Percentiles rank a stretch among this genome's conserved stretches.
Evolutionary conservation across 371 early-diverging fungal species (phyloP).

Genomic region (Saksenaea vasiformis): DNA sequence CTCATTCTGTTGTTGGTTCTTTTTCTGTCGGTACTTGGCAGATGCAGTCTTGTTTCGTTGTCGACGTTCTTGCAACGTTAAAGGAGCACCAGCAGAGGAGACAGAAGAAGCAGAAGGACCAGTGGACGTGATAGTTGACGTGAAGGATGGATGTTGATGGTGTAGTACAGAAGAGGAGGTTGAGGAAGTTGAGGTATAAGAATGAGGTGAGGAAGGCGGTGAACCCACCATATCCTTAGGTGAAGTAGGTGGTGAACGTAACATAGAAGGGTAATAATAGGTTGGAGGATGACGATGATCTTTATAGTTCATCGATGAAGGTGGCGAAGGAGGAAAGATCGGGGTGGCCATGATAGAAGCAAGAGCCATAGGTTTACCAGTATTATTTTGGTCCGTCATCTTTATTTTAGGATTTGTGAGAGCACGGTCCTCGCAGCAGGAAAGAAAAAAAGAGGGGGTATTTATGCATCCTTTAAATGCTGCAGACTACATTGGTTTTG

Average conservation of each 20-base stretch:
- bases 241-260: constrained; percentile 40
- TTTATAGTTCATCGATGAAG: constrained; percentile 16
- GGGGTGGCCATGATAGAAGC: constrained; percentile 37
- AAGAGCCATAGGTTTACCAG: constrained; percentile 33
- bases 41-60: constrained; percentile 66
- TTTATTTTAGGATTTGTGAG: not conserved
- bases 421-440: constrained; percentile 5
- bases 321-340: constrained; percentile 24
- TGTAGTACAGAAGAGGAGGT: constrained; percentile 3
- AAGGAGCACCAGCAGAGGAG: constrained; percentile 18
- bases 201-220: constrained; percentile 30
- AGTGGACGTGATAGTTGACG: constrained; percentile 9
- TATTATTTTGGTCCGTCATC: not conserved
- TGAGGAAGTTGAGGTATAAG: constrained; percentile 2
- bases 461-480: not conserved
- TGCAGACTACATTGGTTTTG: constrained; percentile 1
- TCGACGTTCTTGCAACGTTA: constrained; percentile 57
- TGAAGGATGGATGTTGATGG: not conserved
- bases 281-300: constrained; percentile 16
- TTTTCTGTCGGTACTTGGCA: constrained; percentile 68
- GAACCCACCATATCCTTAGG: constrained; percentile 30
- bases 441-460: constrained; percentile 1
- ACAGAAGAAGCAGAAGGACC: constrained; percentile 1
- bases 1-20: constrained; percentile 62
- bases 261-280: constrained; percentile 3